These are phyloP conservation scores for Colletotrichum lupini DNA, from an alignment of 2,329 filamentous ascomycete genomes.

Conservation along the genomic window DNA sequence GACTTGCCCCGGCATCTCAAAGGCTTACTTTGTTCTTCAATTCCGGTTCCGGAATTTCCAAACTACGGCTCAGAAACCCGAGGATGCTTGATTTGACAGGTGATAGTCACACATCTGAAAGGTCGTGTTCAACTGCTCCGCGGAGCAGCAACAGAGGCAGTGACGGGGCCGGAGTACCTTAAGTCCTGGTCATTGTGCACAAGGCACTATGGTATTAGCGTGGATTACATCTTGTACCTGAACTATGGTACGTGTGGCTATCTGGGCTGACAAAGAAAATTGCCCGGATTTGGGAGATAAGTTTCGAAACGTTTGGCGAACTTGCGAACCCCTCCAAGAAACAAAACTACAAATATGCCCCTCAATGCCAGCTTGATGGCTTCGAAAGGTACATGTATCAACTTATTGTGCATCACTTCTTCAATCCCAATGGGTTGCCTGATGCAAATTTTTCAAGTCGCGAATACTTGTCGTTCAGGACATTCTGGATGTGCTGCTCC, in stretches of 20 bases:
- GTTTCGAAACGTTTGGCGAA: neutral
- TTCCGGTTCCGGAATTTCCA: neutral
- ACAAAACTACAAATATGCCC: neutral
- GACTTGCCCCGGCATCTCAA: neutral
- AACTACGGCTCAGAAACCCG: neutral
- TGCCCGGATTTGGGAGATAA: neutral
- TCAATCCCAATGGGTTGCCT: neutral
- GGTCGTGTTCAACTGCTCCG: too few relatives aligned
- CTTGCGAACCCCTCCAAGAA: neutral
- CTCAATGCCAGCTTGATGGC: neutral
- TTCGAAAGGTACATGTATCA: neutral
- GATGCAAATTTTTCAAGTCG: neutral
- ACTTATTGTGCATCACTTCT: neutral
- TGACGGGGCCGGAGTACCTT: too few relatives aligned
- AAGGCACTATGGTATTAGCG: neutral
- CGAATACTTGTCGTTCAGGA: neutral
- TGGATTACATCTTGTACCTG: neutral
- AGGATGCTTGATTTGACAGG: neutral
- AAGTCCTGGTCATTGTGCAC: neutral
- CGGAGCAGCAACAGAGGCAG: too few relatives aligned
- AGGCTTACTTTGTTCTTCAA: neutral
- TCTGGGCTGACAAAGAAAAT: neutral
- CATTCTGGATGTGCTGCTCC: conserved; percentile 17
- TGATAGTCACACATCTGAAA: neutral
- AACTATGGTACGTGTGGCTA: neutral